Evolutionary conservation across 1,284 basidiomycete species (phyloP), one percentile per base, ranked within the genome.

Genomic region (Laetiporus sulphureus): DNA sequence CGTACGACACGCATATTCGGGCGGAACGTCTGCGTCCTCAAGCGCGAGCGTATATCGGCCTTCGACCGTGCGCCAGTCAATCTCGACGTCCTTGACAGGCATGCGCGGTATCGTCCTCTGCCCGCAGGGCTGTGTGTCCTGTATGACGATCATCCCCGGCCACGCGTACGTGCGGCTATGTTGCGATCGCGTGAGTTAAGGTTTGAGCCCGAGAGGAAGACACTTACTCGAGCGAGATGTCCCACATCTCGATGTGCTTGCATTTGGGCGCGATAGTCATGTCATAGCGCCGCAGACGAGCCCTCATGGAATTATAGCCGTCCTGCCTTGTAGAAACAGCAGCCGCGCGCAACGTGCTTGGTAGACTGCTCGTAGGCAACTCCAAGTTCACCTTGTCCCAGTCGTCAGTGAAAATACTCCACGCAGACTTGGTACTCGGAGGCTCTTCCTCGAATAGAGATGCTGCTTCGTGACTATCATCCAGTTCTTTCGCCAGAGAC

Each of bases 101-200:
- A 44, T 42, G 5, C 44, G 45, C 4, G 48, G 48, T 18, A 38
- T 40, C 30, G 42, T 42, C 35, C 35, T 45, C 3, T 42, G n/a
- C n/a, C n/a, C 39, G 8, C 42, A 33, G 16, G 48, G 41, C 42
- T 52, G 47, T 3, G 32, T 8, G 42, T 54, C 50, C 22, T 25
- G 42, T 5, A 54, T 19, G 29, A 43, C 37, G n/a, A 54, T 41
- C 11, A 45, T 41, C 19, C 48, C 50, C 4, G 43, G 36, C 47
- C 50, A 52, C 3, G 48, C 47, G 29, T 48, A 54, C 0, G 40
- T 38, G 24, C 47, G 45, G 1, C 52, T 54, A 20, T 3, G 21
- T 4, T 1, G n/a, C 8, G 20, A 25, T 23, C 18, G 10, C 15
- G 12, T 3, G 8, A 27, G 13, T 6, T 5, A 21, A 19, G 11